Conservation (phyloP, 768 basidiomycete species). For the Leucocoprinus birnbaumii region DNA sequence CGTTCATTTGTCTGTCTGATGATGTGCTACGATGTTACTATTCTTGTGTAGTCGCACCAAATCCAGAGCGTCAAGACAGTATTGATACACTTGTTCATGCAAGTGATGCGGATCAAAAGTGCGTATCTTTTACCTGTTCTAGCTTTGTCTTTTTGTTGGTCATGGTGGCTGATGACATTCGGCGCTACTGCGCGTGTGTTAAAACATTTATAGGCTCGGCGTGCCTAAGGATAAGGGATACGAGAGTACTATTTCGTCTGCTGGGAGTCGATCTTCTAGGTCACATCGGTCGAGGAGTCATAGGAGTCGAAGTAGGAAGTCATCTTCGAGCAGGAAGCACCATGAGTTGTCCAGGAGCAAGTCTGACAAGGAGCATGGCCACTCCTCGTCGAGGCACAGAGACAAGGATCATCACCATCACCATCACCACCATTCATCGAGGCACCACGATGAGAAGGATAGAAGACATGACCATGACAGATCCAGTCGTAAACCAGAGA, state of each 20-base stretch:
- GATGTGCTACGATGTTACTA: not conserved
- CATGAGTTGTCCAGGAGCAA: constrained; percentile 12
- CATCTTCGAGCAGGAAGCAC: constrained; percentile 4
- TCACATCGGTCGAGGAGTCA: constrained; percentile 24
- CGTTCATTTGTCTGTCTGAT: not conserved
- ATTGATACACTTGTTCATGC: constrained; percentile 9
- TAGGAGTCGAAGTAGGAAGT: constrained; percentile 4
- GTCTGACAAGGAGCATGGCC: constrained; percentile 5
- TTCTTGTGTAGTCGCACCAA: not conserved
- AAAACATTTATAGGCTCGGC: constrained; percentile 9
- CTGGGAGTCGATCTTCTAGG: constrained; percentile 25
- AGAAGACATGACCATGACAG: constrained; percentile 19
- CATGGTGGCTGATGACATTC: constrained; percentile 2
- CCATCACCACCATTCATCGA: constrained; percentile 6
- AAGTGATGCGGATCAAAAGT: constrained; percentile 12
- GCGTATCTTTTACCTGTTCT: not conserved
- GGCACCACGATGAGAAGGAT: constrained; percentile 14
- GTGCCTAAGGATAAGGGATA: constrained; percentile 18
- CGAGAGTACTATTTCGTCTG: constrained; percentile 23
- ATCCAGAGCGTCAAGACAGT: constrained; percentile 8
- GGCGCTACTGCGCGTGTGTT: not conserved
- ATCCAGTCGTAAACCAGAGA: constrained; percentile 10
- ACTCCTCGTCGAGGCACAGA: constrained; percentile 14
- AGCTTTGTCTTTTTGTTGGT: not conserved
- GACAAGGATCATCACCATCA: constrained; percentile 18